Conservation (phyloP, 2,329 filamentous ascomycete species). For the Graphilbum fragrans region DNA sequence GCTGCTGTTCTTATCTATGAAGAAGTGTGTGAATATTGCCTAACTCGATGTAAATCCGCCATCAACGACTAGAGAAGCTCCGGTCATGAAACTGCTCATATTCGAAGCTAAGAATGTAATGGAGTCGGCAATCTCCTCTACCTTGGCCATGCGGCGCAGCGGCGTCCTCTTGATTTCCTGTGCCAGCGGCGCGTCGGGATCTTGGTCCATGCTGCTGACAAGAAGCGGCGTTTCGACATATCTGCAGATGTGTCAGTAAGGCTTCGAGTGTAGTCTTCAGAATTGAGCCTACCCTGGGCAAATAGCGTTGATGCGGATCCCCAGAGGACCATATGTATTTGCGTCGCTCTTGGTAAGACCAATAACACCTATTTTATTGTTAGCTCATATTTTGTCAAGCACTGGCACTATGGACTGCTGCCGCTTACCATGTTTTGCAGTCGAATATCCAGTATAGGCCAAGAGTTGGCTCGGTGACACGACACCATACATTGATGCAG, state of each 20-base stretch:
- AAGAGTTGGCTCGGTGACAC: conserved; percentile 23
- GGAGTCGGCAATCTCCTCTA: conserved; percentile 41
- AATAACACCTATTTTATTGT: conserved; percentile 19
- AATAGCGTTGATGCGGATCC: conserved; percentile 49
- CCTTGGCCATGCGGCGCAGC: conserved; percentile 29
- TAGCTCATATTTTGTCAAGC: neutral
- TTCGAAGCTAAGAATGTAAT: conserved; percentile 38
- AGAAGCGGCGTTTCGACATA: conserved; percentile 10
- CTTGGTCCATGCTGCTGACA: conserved; percentile 8
- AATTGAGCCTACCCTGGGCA: conserved; percentile 32
- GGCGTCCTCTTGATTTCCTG: conserved; percentile 31
- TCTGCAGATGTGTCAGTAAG: neutral
- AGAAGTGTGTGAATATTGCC: too few species aligned
- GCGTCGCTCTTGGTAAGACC: conserved; percentile 43
- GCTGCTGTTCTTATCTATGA: too few species aligned
- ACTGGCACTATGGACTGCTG: conserved; percentile 16
- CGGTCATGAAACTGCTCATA: conserved; percentile 40
- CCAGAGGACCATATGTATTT: conserved; percentile 33
- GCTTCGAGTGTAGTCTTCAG: too few species aligned
- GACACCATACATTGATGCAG: conserved; percentile 38
- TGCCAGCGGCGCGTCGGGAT: conserved; percentile 18
- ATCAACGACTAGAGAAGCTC: conserved; percentile 32
- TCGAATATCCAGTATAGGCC: conserved; percentile 32
- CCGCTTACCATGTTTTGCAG: conserved; percentile 30
- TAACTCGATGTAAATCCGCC: conserved; percentile 23